phyloP scores from a whole-genome alignment of 2,329 filamentous ascomycete species.

The Epichloe brachyelytri region DNA sequence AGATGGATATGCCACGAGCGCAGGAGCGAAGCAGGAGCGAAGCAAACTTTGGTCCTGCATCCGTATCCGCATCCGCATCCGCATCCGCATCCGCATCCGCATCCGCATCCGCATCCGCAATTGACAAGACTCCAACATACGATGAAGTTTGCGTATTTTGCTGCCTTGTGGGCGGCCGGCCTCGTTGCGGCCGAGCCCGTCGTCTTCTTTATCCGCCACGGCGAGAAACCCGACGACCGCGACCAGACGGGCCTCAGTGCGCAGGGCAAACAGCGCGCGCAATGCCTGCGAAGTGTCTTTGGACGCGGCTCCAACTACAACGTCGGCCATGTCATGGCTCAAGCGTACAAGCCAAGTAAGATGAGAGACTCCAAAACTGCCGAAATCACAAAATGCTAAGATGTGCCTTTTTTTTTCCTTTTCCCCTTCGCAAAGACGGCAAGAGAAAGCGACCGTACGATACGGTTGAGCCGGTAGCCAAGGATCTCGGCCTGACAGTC shows the following conservation, averaged over 20 bases:
- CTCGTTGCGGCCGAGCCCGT: conserved; percentile 25
- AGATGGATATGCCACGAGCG: no score
- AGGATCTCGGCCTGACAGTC: conserved; percentile 40
- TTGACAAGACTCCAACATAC: neutral
- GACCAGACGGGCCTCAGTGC: conserved; percentile 32
- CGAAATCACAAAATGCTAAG: neutral
- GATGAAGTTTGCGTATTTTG: conserved; percentile 12
- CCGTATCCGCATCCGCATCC: no score
- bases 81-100: no score
- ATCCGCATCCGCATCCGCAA: no score
- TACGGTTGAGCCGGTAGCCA: conserved; percentile 43
- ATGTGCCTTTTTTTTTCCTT: neutral
- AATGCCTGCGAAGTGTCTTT: conserved; percentile 47
- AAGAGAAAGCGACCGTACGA: conserved; percentile 38
- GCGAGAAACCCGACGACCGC: conserved; percentile 44
- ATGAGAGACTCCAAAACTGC: no score
- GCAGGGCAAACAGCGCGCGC: conserved; percentile 40
- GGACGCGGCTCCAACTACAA: conserved; percentile 36
- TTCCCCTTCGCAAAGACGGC: conserved; percentile 32
- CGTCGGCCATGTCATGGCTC: conserved; percentile 46
- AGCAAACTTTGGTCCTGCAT: neutral
- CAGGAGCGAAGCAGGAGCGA: no score
- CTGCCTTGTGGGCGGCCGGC: conserved; percentile 7
- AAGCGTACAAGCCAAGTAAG: conserved; percentile 34
- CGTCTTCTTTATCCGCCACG: conserved; percentile 51